Conservation (phyloP, 441 rosid species). For the Bocquillonia castaneifolia region DNA sequence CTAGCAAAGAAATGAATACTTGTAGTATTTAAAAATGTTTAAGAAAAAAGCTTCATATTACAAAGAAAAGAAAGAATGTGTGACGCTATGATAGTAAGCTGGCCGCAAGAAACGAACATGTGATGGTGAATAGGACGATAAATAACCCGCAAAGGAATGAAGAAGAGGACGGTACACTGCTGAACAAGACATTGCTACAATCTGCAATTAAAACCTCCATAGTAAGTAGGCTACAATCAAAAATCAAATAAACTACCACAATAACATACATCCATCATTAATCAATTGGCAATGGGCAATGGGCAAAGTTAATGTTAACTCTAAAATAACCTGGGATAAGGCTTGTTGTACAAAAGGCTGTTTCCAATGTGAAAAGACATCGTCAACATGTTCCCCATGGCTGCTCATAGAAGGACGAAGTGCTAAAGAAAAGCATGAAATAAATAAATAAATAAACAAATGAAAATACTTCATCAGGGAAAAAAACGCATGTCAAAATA, state of each 20-base stretch:
- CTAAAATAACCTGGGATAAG: constrained; percentile 57
- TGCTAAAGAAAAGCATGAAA: constrained; percentile 42
- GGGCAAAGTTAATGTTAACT: background rate
- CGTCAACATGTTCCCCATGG: constrained; percentile 49
- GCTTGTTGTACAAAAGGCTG: constrained; percentile 72
- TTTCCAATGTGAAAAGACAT: constrained; percentile 62
- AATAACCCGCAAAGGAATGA: constrained; percentile 71
- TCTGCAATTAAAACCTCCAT: constrained; percentile 46
- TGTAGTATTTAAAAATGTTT: background rate
- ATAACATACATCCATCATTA: constrained; percentile 5
- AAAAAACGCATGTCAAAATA: constrained; percentile 19
- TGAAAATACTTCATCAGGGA: no score
- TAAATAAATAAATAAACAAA: no score
- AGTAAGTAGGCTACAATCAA: constrained; percentile 22
- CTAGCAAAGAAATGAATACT: background rate
- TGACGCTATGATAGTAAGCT: background rate
- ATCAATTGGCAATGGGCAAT: background rate
- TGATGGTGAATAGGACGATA: constrained; percentile 75
- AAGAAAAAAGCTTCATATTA: background rate
- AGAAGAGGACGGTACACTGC: constrained; percentile 61
- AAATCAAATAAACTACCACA: constrained; percentile 11
- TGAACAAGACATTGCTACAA: constrained; percentile 63
- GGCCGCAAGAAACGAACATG: constrained; percentile 53
- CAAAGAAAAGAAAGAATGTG: background rate
- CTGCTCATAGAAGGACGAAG: constrained; percentile 59